Base-by-base conservation (phyloP, 352 stramenopile genomes). In the Phytophthora pistaciae region DNA sequence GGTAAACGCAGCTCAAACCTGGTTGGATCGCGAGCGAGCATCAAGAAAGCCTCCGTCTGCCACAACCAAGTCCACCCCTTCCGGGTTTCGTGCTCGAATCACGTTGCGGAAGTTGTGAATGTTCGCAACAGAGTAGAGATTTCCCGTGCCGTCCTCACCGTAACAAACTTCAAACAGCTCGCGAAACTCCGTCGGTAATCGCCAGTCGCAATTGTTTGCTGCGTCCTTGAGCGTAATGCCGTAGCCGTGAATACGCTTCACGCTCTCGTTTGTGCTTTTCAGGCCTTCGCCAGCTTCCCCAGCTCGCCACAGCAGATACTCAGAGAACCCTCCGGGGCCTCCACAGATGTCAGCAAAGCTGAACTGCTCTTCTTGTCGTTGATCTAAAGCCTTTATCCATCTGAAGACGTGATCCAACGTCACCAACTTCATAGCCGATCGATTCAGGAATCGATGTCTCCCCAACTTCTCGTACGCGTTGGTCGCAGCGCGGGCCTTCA, bases 351-450 rank as follows among this genome's bases (percentile, higher is more conserved):
- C 88, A 5, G 78, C 83, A 68, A 96, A 96, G 16, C 74, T 77
- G n/a, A 91, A 91, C 2, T 33, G 29, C 8, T 42, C 16, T 31
- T 76, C 31, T 7, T 48, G 5, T 7, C 29, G 16, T 58, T 56
- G 11, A 10, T 5, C 16, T 11, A 56, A 14, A 14, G n/a, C 10
- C 9, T 10, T 55, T 27, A 84, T 93, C 74, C 75, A 91, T 9
- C 71, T 20, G 40, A 93, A 92, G 10, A 92, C 59, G 53, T 87
- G 72, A 60, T 96, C 85, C 53, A 96, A 64, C 29, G 91, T 87
- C 55, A 83, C 88, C 50, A 96, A 72, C 59, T 96, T 96, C 84
- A 96, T 92, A 3, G 88, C 88, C 36, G 88, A 92, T 16, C 88
- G 85, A 53, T 94, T 94, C 58, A 96, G 65, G 40, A 96, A 96